Percentiles rank a stretch among this genome's conserved stretches.
phyloP scores from a whole-genome alignment of 208 protist genomes.

The Herpetomonas samuelpessoai region DNA sequence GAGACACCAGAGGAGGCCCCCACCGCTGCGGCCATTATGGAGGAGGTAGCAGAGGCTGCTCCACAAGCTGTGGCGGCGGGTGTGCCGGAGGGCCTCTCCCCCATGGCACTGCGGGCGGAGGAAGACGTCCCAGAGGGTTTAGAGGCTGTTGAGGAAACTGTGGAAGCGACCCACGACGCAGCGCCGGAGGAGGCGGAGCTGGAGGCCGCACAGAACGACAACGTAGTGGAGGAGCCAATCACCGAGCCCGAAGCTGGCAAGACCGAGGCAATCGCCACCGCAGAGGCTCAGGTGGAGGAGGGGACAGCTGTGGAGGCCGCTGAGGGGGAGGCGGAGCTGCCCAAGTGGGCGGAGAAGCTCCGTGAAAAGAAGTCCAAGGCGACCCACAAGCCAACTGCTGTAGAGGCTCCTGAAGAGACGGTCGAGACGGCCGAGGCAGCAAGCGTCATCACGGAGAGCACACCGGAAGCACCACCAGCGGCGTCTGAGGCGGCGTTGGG shows the following conservation, averaged over 20 bases:
- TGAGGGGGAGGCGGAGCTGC: conserved; percentile 6
- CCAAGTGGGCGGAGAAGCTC: conserved; percentile 10
- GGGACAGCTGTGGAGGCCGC: conserved; percentile 5
- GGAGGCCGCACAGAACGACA: conserved; percentile 4
- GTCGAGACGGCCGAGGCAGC: conserved; percentile 14
- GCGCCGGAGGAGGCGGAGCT: conserved; percentile 9
- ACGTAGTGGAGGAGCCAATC: neutral
- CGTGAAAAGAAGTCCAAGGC: conserved; percentile 7
- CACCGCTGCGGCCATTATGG: neutral
- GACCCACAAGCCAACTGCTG: neutral
- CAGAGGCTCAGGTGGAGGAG: conserved; percentile 6
- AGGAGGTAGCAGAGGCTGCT: neutral
- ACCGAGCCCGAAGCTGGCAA: neutral
- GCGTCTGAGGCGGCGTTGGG: conserved; percentile 5
- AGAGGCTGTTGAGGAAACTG: too few relatives aligned
- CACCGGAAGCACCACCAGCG: conserved; percentile 7
- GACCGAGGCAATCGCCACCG: neutral
- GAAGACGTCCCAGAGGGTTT: too few relatives aligned
- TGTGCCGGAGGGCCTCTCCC: too few relatives aligned
- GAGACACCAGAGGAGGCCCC: conserved; percentile 3
- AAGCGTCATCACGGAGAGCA: too few relatives aligned
- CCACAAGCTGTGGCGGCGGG: neutral
- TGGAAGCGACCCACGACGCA: too few relatives aligned
- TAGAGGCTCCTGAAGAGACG: conserved; percentile 17
- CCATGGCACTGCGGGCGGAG: too few relatives aligned